Evolutionary conservation across 2,329 filamentous ascomycete species (phyloP).

Genomic region (Cladophialophora bantiana): DNA sequence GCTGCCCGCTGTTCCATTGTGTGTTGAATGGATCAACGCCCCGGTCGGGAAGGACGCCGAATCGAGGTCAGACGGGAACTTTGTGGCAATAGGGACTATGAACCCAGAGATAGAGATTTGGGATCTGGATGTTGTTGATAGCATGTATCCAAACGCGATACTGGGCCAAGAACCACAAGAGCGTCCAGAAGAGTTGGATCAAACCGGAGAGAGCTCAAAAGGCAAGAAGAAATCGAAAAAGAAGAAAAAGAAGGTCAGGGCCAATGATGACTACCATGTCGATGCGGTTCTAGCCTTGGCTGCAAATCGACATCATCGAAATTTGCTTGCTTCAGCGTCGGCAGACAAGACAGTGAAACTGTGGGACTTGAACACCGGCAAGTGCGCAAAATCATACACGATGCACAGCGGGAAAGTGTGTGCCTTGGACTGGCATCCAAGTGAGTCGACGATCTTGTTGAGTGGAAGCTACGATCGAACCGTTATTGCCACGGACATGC

Average conservation of each 20-base stretch:
- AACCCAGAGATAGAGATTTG: slow-evolving; percentile 98
- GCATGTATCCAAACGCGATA: slow-evolving; percentile 98
- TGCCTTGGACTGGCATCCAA: slow-evolving; percentile 90
- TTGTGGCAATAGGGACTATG: slow-evolving; percentile 94
- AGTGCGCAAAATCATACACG: slow-evolving; percentile 92
- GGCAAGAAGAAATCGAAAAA: slow-evolving; percentile 76
- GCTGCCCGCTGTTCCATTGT: slow-evolving; percentile 94
- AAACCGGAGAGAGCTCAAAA: slow-evolving; percentile 30
- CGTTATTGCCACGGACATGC: slow-evolving; percentile 94
- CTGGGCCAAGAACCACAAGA: slow-evolving; percentile 74
- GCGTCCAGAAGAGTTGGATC: slow-evolving; percentile 57
- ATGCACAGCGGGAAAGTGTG: slow-evolving; percentile 99
- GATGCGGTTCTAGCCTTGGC: slow-evolving; percentile 91
- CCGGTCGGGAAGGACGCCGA: slow-evolving; percentile 77
- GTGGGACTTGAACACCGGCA: slow-evolving; percentile 92
- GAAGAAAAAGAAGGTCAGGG: slow-evolving; percentile 87
- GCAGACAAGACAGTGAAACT: slow-evolving; percentile 97
- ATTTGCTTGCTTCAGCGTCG: slow-evolving; percentile 91
- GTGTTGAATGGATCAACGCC: slow-evolving; percentile 93
- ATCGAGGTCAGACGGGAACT: slow-evolving; percentile 78
- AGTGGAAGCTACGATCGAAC: slow-evolving; percentile 96
- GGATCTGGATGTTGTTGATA: slow-evolving; percentile 94
- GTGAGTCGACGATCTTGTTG: slow-evolving; percentile 84
- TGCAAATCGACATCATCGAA: slow-evolving; percentile 90
- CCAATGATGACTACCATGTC: slow-evolving; percentile 91